Base-by-base conservation (phyloP, 108 stramenopile genomes). In the Skeletonema costatum region DNA sequence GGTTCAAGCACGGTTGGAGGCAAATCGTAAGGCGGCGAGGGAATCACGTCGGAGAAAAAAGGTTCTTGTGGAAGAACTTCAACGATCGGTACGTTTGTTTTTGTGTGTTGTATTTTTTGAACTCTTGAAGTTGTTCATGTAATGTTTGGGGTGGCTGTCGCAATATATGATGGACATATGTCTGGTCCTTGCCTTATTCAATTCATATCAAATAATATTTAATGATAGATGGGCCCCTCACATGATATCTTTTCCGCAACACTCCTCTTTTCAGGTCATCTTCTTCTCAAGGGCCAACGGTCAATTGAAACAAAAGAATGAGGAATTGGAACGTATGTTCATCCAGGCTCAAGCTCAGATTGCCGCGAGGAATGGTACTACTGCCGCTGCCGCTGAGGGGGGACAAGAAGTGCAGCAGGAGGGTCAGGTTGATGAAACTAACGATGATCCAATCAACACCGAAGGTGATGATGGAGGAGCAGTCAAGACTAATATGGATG, bases 251-350 rank as follows among this genome's bases (percentile, higher is more conserved):
- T 42, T 13, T 42, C 12, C 41, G 1, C 10, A 13, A 9, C 41
- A 11, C 41, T 12, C 12, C 41, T 42, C 2, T 42, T 13, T 42
- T 13, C 50, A 51, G 50, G 62, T 63, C 62, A 36, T 66, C 32
- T 35, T 17, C 29, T 60, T 32, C 36, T 33, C 21, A 46, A 32
- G 64, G 67, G 74, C 80, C 50, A 81, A 81, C 51, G 74, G 64
- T 7, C 66, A 73, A n/a, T 38, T 79, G 14, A 48, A 63, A 21
- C 71, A 48, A 36, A 71, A 79, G 38, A 79, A 73, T 60, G 78
- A 79, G 14, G 71, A 59, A 12, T 35, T 79, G 71, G 71, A 72
- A 41, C 39, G 44, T 19, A 60, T 79, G 66, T 58, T 79, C 2
- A 30, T 79, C 59, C 56, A 65, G 58, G 78, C 71, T 10, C 71